Evolutionary conservation across 345 rosid genomes (phyloP), one percentile per base, ranked within the genome.

Genomic region (Citrus australasica): DNA sequence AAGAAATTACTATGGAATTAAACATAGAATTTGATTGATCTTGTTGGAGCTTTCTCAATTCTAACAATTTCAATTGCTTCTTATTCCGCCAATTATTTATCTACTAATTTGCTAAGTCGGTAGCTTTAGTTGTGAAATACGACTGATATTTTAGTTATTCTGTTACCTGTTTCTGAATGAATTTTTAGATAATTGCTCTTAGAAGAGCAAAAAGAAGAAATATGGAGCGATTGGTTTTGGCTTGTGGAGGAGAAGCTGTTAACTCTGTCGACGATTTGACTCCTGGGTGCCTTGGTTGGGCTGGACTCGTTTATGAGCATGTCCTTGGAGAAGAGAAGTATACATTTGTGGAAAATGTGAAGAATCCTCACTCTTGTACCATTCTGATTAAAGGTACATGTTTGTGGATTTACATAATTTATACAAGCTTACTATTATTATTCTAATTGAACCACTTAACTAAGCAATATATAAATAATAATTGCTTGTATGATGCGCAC

Each of bases 161-260:
- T 32, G 68, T 78, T 56, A 25, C 4, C 16, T 62, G 66, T 38
- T 76, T 70, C 59, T 76, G 56, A 61, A 53, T 32, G 53, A n/a
- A 63, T 75, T 62, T 84, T 71, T 74, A 96, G 99, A 94, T 97
- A 76, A 77, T 97, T 87, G 98, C 99, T 74, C 98, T 97, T 32
- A 83, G 98, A 86, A 92, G 99, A 88, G 98, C 99, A 5, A 97
- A 97, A 91, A 88, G 94, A 79, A 97, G 99, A 89, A 94, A 97
- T 84, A 94, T 97, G 98, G 99, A 97, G 86, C 91, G 98, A 51
- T 82, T 97, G 85, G 92, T 92, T 71, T 87, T 97, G 87, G 95
- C 98, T 64, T 94, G 98, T 85, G 99, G 98, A 70, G 99, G 99
- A 82, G 98, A 94, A 82, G 98, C 94, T 82, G 92, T 97, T 78